Base-by-base conservation (phyloP, 2,329 filamentous ascomycete genomes). In the Nannizziopsis arthrosporioides region DNA sequence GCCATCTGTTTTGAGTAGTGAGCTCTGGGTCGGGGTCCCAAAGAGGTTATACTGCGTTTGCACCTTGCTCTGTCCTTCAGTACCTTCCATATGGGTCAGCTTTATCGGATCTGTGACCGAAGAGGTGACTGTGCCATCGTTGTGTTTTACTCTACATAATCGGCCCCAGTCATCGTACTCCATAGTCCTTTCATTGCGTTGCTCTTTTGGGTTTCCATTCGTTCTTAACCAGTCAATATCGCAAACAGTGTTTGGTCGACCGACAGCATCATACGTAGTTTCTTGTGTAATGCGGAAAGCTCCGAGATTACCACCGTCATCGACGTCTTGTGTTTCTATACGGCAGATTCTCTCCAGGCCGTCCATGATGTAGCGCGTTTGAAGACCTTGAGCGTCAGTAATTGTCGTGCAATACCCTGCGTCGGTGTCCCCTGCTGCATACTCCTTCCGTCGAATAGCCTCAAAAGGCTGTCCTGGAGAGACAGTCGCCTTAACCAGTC, bases 131-230 rank as follows among this genome's bases (percentile, higher is more conserved):
- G 34, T 5, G 17, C 53, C 53, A 31, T 31, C 48, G 43, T 18
- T 48, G 5, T 51, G 11, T 1, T 44, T 54, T 1, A 38, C 14
- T 44, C 71, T 68, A 19, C 12, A 47, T 7, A 32, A 17, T 15
- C 31, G 36, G 15, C 44, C 44, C 44, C 44, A 47, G 22, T 47
- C 44, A 34, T 47, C 44, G 17, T 40, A 47, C 5, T 47, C 44
- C 8, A 41, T 14, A 2, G 38, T 31, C 14, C 11, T n/a, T 14
- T 11, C 32, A 5, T n/a, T 10, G 5, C 36, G 37, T 27, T 31
- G 35, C 15, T 47, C 44, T 36, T 17, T 31, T 30, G 37, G 35
- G 11, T 3, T 22, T 18, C 30, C 42, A 15, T 32, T 34, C 42
- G 11, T 19, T 34, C 17, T 22, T n/a, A 47, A 37, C 44, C 44